phyloP scores from a whole-genome alignment of 371 early-diverging fungal species.

The Funneliformis caledonium region DNA sequence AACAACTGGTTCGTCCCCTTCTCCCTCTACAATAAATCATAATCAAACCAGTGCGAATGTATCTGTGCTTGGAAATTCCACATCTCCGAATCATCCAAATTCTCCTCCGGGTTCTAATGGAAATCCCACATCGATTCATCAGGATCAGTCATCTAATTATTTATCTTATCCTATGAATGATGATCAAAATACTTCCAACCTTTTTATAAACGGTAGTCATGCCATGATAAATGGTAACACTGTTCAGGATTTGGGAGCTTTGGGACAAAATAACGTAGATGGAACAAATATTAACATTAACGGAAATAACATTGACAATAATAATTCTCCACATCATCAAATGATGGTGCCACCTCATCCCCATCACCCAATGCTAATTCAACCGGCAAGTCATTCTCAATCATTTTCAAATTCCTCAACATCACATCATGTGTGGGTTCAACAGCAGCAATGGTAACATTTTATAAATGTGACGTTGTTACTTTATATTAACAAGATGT shows the following conservation, averaged over 20 bases:
- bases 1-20: background rate
- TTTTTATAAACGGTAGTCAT: background rate
- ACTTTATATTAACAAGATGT: background rate
- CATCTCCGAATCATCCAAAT: background rate
- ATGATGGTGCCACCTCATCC: background rate
- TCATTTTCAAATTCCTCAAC: background rate
- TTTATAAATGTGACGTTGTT: background rate
- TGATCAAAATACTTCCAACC: background rate
- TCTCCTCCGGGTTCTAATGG: background rate
- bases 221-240: background rate
- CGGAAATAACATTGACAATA: background rate
- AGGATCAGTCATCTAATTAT: conserved; percentile 9
- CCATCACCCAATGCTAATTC: background rate
- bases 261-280: background rate
- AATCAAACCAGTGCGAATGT: background rate
- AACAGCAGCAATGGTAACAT: background rate
- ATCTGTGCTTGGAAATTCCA: background rate
- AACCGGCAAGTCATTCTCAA: background rate
- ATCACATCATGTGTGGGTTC: background rate
- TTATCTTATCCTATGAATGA: conserved; percentile 6
- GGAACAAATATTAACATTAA: background rate
- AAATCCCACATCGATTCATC: conserved; percentile 12
- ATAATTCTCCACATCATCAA: background rate
- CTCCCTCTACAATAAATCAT: background rate
- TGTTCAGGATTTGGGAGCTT: background rate